Evolutionary conservation across 1,284 basidiomycete species (phyloP), one percentile per base, ranked within the genome.

Genomic region (Cryptococcus maquisensis): DNA sequence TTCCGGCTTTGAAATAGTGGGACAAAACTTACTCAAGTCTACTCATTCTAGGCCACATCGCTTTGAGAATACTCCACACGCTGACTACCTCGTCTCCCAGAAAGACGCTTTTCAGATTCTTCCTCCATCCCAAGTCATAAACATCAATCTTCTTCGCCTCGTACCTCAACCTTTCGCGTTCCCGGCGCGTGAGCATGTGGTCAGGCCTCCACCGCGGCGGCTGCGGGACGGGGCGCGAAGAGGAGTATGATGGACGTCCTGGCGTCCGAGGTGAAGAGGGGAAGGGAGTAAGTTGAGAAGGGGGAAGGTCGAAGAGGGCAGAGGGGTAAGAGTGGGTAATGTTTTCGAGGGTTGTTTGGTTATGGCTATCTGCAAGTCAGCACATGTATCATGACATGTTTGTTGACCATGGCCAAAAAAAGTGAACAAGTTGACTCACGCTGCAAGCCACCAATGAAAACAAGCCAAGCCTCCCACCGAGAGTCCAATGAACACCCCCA

Each of bases 331-430:
- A 88, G 2, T 87, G 87, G 0, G 87, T 84, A 38, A 92, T 81
- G 57, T 85, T 81, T 69, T 94, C 90, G 28, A 92, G 65, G 0
- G 90, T 93, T 4, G 90, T 91, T 72, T 90, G 86, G 71, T 93
- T 93, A 43, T 86, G 88, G 26, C 88, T 91, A 63, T 18, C 24
- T 15, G 3, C 5, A 38, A 47, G 0, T 12, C 23, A 36, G n/a
- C 13, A 20, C 4, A 47, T 32, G 32, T 15, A 49, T 9, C 47
- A 48, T 38, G 23, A 37, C 21, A 45, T 35, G 16, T 38, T 28
- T 41, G 12, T n/a, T 21, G 26, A 49, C 20, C 1, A n/a, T 37
- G 23, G 13, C 2, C 5, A 39, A 38, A 16, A 41, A 3, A 36
- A 41, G n/a, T 6, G 16, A 37, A 18, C 20, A 8, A 24, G 2